A percentile compares a stretch with the other conserved stretches of the same genome.
Evolutionary conservation across 106 monocot species (phyloP).

Genomic region (Allium fistulosum): DNA sequence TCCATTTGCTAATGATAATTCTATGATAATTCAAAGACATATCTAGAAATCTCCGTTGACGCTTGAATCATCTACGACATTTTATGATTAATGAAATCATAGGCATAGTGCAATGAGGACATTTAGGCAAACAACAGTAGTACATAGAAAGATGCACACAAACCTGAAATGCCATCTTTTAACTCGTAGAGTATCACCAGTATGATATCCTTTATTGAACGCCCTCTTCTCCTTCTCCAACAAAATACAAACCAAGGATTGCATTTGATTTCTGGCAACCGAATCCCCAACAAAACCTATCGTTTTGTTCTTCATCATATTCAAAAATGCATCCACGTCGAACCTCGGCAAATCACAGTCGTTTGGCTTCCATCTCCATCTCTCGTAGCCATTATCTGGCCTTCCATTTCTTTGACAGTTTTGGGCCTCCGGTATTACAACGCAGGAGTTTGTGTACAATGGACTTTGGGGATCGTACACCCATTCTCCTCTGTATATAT

Average conservation of each 20-base stretch:
- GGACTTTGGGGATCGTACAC: slow-evolving; percentile 47
- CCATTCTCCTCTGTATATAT: slow-evolving; percentile 76
- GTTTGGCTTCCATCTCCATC: slow-evolving; percentile 88
- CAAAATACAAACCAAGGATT: slow-evolving; percentile 78
- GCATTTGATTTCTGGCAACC: slow-evolving; percentile 77
- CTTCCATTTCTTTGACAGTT: slow-evolving; percentile 93
- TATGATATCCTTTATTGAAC: slow-evolving; percentile 46
- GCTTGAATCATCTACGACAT: no score
- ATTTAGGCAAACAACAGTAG: no score
- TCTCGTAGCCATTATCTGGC: slow-evolving; percentile 76
- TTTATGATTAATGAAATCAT: no score
- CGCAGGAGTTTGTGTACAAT: slow-evolving; percentile 69
- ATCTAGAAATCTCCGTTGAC: no score
- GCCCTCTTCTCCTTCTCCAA: slow-evolving; percentile 60
- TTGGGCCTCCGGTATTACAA: slow-evolving; percentile 69
- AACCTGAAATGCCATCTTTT: slow-evolving; percentile 46
- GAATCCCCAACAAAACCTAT: slow-evolving; percentile 83
- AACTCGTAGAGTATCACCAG: slow-evolving; percentile 6
- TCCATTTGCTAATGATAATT: no score
- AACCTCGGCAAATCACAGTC: slow-evolving; percentile 67
- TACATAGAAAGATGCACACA: background rate
- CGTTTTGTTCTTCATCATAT: slow-evolving; percentile 80
- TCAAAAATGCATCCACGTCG: slow-evolving; percentile 54
- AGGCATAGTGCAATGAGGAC: no score
- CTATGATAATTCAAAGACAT: no score